Conservation (phyloP, 1,284 basidiomycete genomes). For the Schizophyllum amplum region DNA sequence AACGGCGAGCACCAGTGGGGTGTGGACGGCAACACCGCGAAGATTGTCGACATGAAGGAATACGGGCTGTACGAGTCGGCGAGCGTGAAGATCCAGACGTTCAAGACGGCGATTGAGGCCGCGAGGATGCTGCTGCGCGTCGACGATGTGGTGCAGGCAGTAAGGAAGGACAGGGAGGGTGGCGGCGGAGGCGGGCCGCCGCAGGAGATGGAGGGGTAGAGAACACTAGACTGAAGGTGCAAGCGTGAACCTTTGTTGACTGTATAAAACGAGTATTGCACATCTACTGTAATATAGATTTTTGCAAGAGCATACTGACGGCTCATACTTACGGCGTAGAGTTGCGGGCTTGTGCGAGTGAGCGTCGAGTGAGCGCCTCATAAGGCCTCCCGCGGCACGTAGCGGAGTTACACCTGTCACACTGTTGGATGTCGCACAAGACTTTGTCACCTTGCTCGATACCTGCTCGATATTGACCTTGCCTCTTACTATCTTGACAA, state of each 20-base stretch:
- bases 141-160: slow-evolving; percentile 90
- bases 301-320: not conserved
- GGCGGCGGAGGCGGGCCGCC: slow-evolving; percentile 38
- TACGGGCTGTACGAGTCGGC: slow-evolving; percentile 95
- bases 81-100: slow-evolving; percentile 94
- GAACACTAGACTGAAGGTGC: slow-evolving; percentile 1
- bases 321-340: no score
- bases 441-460: no score
- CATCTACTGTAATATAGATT: not conserved
- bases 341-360: no score
- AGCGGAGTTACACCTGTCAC: no score
- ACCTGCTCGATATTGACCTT: no score
- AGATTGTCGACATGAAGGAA: slow-evolving; percentile 91
- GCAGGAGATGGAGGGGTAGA: slow-evolving; percentile 27
- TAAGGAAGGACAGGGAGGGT: slow-evolving; percentile 55
- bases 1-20: slow-evolving; percentile 89
- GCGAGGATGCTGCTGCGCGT: slow-evolving; percentile 89
- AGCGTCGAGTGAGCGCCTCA: no score
- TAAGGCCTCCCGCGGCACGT: no score
- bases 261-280: not conserved
- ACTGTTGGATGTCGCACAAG: no score
- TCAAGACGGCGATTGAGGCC: slow-evolving; percentile 97
- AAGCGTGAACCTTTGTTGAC: slow-evolving; percentile 5
- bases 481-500: no score
- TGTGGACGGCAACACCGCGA: slow-evolving; percentile 92